Evolutionary conservation across 108 stramenopile species (phyloP).

Genomic region (Phaeodactylum tricornutum): DNA sequence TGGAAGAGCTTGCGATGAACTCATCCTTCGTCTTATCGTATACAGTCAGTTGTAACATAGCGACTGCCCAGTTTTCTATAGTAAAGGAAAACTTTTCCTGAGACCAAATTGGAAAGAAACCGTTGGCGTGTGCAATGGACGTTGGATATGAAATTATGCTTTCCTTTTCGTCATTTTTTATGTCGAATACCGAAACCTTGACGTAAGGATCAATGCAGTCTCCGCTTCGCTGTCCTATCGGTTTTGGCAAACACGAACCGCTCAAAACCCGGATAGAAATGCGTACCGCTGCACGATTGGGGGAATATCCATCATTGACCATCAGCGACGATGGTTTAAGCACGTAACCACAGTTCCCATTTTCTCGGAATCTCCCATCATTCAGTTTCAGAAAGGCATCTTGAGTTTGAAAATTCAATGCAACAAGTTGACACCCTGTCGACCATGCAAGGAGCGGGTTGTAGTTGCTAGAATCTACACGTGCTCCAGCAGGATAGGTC

Average conservation of each 20-base stretch:
- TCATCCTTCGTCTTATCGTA: conserved; percentile 55
- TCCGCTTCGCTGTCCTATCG: conserved; percentile 47
- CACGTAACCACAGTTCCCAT: conserved; percentile 93
- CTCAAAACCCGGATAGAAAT: conserved; percentile 54
- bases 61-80: conserved; percentile 47
- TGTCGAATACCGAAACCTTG: conserved; percentile 48
- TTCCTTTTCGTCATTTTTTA: conserved; percentile 52
- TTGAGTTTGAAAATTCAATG: conserved; percentile 89
- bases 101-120: conserved; percentile 72
- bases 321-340: conserved; percentile 60
- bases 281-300: conserved; percentile 13
- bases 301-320: conserved; percentile 8
- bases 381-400: conserved; percentile 75
- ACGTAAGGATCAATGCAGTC: conserved; percentile 85
- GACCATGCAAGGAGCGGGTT: conserved; percentile 81
- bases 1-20: conserved; percentile 65
- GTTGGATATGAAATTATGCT: conserved; percentile 28
- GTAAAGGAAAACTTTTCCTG: conserved; percentile 39
- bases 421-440: conserved; percentile 82
- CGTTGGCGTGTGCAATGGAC: conserved; percentile 38
- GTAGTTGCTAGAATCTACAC: conserved; percentile 89
- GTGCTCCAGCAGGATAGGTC: conserved; percentile 80
- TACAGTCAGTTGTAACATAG: conserved; percentile 65
- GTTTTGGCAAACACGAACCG: conserved; percentile 76
- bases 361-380: conserved; percentile 87